These are phyloP conservation scores for Coniochaeta sp. DNA, from an alignment of 2,329 filamentous ascomycete genomes.

Conservation along the genomic window DNA sequence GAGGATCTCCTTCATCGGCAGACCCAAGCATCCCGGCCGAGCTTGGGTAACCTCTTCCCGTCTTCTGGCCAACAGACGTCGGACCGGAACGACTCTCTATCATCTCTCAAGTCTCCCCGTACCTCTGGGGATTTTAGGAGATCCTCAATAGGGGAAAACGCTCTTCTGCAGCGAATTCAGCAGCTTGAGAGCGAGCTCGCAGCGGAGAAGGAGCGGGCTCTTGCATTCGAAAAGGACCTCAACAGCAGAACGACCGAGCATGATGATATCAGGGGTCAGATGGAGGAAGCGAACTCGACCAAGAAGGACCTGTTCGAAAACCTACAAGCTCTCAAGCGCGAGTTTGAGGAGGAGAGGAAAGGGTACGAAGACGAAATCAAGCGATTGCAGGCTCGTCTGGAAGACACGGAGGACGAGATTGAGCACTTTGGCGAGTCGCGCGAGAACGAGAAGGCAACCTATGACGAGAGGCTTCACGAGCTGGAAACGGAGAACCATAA, in stretches of 20 bases:
- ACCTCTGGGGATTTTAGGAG: conserved; percentile 34
- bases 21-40: conserved; percentile 48
- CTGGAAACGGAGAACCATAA: conserved; percentile 67
- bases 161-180: conserved; percentile 37
- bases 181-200: conserved; percentile 74
- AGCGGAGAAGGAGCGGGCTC: conserved; percentile 62
- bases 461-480: conserved; percentile 60
- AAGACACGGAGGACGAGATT: conserved; percentile 88
- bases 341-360: conserved; percentile 80
- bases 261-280: conserved; percentile 56
- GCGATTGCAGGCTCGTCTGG: conserved; percentile 66
- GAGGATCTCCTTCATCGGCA: conserved; percentile 91
- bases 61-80: conserved; percentile 36
- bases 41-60: conserved; percentile 49
- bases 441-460: conserved; percentile 69
- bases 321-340: conserved; percentile 83
- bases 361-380: conserved; percentile 76
- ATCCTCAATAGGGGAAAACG: conserved; percentile 40
- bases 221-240: conserved; percentile 64
- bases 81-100: conserved; percentile 42
- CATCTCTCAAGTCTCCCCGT: conserved; percentile 38
- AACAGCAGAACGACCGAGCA: conserved; percentile 48
- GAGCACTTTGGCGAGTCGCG: conserved; percentile 76
- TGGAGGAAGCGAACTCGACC: conserved; percentile 82
- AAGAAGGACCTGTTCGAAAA: conserved; percentile 94